Base-by-base conservation (phyloP, 176 grass and related monocot genomes). In the Luzula sylvatica region DNA sequence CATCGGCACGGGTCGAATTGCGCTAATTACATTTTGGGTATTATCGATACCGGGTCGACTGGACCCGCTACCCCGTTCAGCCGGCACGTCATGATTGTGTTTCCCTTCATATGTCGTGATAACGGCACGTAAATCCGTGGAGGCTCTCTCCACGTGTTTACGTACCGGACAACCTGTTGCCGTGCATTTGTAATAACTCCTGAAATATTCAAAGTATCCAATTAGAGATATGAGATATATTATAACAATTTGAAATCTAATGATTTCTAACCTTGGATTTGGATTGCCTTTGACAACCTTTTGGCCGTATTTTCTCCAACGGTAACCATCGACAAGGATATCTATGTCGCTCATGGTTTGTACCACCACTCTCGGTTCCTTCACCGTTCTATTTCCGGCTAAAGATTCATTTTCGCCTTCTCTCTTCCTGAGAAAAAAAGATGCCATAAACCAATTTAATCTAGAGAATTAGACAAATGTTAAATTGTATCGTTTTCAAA, bases 131-230 rank as follows among this genome's bases (percentile, higher is more conserved):
- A 32, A 50, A 55, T 78, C 66, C n/a, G 30, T 12, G 8, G 74
- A 78, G 13, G 74, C 74, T 42, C 74, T 71, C 54, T 78, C 74
- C 3, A 78, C 74, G 30, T 78, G 74, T 66, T 78, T 78, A 26
- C 74, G 62, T 20, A 78, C 66, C 2, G 74, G 58, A 21, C 74
- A 78, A 23, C 57, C 57, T 35, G 13, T 4, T 12, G 29, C 56
- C 0, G 74, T 78, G 74, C 74, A 78, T 58, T 78, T 78, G 66
- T 71, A 78, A 47, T 78, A 78, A 51, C 74, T 78, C 66, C 74
- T 78, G 14, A 30, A 38, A 32, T 56, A 68, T 16, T 15, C 44
- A 66, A 15, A 55, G 18, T 47, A 1, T 12, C 51, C 65, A 44
- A 29, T 26, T 29, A 2, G 13, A 3, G 42, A 4, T 19, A 26